These are phyloP conservation scores for Tillandsia fasciculata DNA, from an alignment of 176 grass and related monocot genomes.

Conservation along the genomic window DNA sequence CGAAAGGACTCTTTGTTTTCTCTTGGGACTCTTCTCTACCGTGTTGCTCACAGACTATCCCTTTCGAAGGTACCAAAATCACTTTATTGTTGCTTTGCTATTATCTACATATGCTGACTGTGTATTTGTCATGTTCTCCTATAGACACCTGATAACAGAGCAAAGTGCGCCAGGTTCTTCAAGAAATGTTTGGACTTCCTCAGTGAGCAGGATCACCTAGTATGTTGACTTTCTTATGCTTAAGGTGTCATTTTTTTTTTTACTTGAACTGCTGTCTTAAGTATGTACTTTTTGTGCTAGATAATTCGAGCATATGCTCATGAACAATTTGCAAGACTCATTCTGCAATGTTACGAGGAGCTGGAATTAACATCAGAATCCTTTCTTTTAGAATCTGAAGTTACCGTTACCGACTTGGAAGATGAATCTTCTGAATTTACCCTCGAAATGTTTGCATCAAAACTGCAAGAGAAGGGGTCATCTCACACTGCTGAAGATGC, in stretches of 20 bases:
- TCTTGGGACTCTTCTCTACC: conserved; percentile 84
- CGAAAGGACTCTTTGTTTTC: conserved; percentile 90
- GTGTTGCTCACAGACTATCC: conserved; percentile 95
- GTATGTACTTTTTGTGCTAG: conserved; percentile 28
- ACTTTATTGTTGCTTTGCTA: not conserved
- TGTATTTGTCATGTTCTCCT: conserved; percentile 21
- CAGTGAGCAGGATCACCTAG: conserved; percentile 86
- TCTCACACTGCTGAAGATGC: conserved; percentile 24
- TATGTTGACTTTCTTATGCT: conserved; percentile 29
- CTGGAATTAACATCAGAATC: conserved; percentile 81
- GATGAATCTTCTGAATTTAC: conserved; percentile 59
- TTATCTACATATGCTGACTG: conserved; percentile 16
- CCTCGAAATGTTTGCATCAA: conserved; percentile 46
- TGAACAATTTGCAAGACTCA: conserved; percentile 95
- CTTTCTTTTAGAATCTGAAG: conserved; percentile 78
- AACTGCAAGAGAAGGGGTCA: conserved; percentile 29
- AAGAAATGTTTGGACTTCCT: conserved; percentile 96
- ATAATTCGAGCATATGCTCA: conserved; percentile 88
- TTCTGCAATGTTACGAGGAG: conserved; percentile 85
- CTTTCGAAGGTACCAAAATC: conserved; percentile 66
- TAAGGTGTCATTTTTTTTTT: not conserved
- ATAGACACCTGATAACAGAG: conserved; percentile 77
- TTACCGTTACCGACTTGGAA: conserved; percentile 85
- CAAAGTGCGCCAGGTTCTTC: conserved; percentile 82
- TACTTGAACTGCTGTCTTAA: not conserved